Evolutionary conservation across 176 grass and related monocot genomes (phyloP), one percentile per base, ranked within the genome.

Genomic region (Musa acuminata): DNA sequence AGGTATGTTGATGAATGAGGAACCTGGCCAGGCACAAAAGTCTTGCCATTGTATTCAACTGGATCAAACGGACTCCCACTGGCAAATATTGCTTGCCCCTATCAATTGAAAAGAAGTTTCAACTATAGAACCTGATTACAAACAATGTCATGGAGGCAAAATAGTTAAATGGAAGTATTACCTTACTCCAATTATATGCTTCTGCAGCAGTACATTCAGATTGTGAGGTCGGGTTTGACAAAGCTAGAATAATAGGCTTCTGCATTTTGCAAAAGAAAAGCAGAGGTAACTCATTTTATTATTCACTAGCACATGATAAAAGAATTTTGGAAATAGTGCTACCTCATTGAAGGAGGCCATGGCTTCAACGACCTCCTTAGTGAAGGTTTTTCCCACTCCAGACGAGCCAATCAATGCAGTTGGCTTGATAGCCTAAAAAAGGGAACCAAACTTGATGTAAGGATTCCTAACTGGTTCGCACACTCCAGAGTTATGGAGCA

Each of bases 301-400:
- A 5, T 11, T 13, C 14, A 49, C 10, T 13, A 62, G 53, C 9
- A 51, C 69, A 78, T 51, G 27, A 60, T 10, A 24, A 69, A 62
- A 64, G 13, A 49, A 12, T 13, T 48, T 21, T 70, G 8, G 27
- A 10, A 65, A 25, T 20, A 58, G 14, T 77, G 1, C 13, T 86
- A 93, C 94, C 85, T 97, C 64, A 77, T 97, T 93, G 62, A 89
- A 83, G 68, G 85, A 84, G 52, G 94, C 55, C 77, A 98, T 98
- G 52, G 88, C 82, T 89, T 98, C 88, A 72, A 93, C 65, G 52
- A 98, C 88, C 17, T 98, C 90, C 69, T 93, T 29, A 51, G 94
- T 98, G 90, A 98, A 98, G 81, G 94, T 98, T 70, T 90, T 88
- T 13, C 94, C 94, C 82, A 91, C 92, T 75, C 94, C 94, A 78